These are phyloP conservation scores for Groenewaldozyma tartarivorans DNA, from an alignment of 805 yeast genomes.

Conservation along the genomic window DNA sequence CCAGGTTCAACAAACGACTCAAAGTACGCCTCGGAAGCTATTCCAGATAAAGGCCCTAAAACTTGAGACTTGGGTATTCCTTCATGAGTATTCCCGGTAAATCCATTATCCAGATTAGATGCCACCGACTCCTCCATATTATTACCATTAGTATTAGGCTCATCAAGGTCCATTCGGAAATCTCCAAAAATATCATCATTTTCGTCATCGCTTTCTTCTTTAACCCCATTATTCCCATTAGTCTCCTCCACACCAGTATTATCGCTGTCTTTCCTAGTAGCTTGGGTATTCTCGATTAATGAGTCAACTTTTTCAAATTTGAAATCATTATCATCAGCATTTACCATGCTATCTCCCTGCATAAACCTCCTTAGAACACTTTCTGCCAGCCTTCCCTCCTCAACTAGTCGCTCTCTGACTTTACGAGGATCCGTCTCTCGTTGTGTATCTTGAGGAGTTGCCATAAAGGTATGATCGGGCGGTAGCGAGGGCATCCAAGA, in stretches of 20 bases:
- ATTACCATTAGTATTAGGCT: too few species aligned
- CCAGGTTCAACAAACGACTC: neutral
- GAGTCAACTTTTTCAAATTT: too few species aligned
- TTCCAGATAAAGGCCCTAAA: too few species aligned
- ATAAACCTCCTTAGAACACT: constrained; percentile 57
- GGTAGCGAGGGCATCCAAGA: constrained; percentile 81
- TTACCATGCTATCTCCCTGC: constrained; percentile 15
- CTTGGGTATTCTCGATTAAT: too few species aligned
- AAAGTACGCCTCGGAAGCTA: neutral
- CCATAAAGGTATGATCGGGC: constrained; percentile 84
- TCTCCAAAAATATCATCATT: neutral
- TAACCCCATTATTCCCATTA: too few species aligned
- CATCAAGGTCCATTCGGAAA: neutral
- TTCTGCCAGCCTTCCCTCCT: constrained; percentile 76
- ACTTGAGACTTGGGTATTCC: too few species aligned
- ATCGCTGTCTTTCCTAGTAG: too few species aligned
- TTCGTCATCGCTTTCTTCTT: neutral
- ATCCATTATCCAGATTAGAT: neutral
- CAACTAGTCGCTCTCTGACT: constrained; percentile 61
- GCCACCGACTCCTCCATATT: neutral
- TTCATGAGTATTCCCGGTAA: too few species aligned
- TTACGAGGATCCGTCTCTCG: constrained; percentile 60
- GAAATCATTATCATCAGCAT: constrained; percentile 9
- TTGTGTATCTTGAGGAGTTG: constrained; percentile 59
- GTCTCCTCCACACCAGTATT: too few species aligned